Evolutionary conservation across 2,329 filamentous ascomycete genomes (phyloP).

Genomic region (Esteya vermicola): DNA sequence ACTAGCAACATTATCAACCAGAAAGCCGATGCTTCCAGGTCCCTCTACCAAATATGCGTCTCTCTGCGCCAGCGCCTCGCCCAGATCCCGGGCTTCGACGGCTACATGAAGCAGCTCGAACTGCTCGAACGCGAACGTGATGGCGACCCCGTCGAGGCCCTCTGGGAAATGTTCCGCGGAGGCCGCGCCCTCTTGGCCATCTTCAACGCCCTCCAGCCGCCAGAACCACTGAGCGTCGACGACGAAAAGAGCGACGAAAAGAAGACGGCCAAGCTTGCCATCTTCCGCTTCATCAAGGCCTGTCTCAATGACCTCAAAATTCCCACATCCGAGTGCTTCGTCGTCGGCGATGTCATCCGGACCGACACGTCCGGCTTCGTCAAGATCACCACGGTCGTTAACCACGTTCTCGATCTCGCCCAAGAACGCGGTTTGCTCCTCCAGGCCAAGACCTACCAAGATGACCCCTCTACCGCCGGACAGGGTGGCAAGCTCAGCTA

Average conservation of each 20-base stretch:
- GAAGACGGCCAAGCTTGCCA: conserved; percentile 73
- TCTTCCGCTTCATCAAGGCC: conserved; percentile 85
- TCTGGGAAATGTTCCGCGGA: conserved; percentile 77
- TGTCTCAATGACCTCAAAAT: conserved; percentile 74
- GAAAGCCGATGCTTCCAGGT: conserved; percentile 79
- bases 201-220: conserved; percentile 72
- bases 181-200: conserved; percentile 77
- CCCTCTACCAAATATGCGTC: conserved; percentile 90
- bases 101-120: conserved; percentile 58
- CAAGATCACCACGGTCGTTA: conserved; percentile 89
- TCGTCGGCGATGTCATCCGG: conserved; percentile 80
- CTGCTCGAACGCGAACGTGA: conserved; percentile 45
- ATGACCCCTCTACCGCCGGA: conserved; percentile 33
- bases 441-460: conserved; percentile 42
- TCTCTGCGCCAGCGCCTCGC: conserved; percentile 67
- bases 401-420: conserved; percentile 77
- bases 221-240: conserved; percentile 53
- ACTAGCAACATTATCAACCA: conserved; percentile 95
- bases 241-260: conserved; percentile 43
- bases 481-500: conserved; percentile 57
- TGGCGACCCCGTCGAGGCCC: conserved; percentile 71
- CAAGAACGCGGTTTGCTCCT: conserved; percentile 62
- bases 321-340: conserved; percentile 70
- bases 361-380: conserved; percentile 96
- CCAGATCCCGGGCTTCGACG: conserved; percentile 71